Evolutionary conservation across 495 filamentous ascomycete genomes (phyloP).

Genomic region (Neurospora sublineolata): DNA sequence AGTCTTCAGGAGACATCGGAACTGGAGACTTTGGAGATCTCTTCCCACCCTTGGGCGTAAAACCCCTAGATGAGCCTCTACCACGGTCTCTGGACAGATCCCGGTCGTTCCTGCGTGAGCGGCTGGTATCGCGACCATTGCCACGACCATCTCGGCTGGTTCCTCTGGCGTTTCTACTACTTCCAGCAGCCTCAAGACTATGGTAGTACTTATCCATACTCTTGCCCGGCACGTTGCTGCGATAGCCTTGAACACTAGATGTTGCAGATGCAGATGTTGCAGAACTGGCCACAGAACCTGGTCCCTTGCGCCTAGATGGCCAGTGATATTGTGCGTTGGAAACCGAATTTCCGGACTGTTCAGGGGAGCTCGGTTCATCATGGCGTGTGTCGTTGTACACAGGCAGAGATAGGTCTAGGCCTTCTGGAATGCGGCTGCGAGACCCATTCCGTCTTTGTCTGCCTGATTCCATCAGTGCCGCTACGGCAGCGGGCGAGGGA

Average conservation of each 20-base stretch:
- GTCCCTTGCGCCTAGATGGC: constrained; percentile 34
- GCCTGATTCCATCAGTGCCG: constrained; percentile 38
- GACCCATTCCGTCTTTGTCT: constrained; percentile 55
- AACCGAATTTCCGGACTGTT: constrained; percentile 34
- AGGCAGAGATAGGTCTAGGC: constrained; percentile 62
- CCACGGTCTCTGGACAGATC: constrained; percentile 62
- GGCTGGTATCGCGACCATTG: constrained; percentile 38
- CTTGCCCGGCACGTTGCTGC: constrained; percentile 36
- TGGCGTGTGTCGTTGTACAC: constrained; percentile 42
- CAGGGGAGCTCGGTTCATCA: constrained; percentile 40
- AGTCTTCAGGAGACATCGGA: constrained; percentile 82
- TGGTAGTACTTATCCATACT: constrained; percentile 80
- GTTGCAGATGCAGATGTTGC: constrained; percentile 25
- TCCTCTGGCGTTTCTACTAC: constrained; percentile 41
- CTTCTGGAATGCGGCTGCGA: constrained; percentile 68
- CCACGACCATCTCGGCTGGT: constrained; percentile 47
- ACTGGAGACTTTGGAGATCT: constrained; percentile 81
- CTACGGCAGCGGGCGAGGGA: constrained; percentile 34
- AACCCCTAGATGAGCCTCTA: constrained; percentile 51
- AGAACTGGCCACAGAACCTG: constrained; percentile 37
- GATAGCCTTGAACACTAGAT: constrained; percentile 26
- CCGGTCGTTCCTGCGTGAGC: constrained; percentile 39
- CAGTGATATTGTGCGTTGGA: constrained; percentile 29
- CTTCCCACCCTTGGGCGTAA: constrained; percentile 62
- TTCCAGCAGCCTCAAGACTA: constrained; percentile 67